Evolutionary conservation across 192 early-diverging fungal genomes (phyloP), one percentile per base, ranked within the genome.

Genomic region (Umbelopsis ramanniana): DNA sequence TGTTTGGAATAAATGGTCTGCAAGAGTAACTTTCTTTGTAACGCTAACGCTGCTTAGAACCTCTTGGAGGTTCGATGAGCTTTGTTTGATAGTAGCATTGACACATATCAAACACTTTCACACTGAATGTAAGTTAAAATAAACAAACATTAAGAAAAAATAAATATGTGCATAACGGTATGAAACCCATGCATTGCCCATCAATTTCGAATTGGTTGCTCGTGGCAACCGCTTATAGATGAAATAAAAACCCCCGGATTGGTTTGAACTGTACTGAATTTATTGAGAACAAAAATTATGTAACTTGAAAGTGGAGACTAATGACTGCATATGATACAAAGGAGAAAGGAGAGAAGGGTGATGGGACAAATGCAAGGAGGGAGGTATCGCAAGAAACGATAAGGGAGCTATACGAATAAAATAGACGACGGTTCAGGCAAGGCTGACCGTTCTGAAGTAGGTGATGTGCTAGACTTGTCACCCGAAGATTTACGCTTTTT

Each of bases 41-140:
- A 63, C 57, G 57, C 57, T 63, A 63, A 63, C 57, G 57, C 57
- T 63, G 57, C 57, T 63, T 63, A 63, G 57, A 19, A 35, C 57
- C 29, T 37, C 33, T 40, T 40, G 15, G 10, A 14, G 57, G 57
- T 63, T 37, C 57, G 35, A 63, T 63, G 57, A 26, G 57, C 57
- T 63, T 63, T 63, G 57, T 63, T 63, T 63, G 57, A 63, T 63
- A 63, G 57, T 63, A 63, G 57, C 57, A 63, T 63, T 63, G 57
- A 63, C 23, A 63, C 57, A 63, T 63, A 4, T 35, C n/a, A 2
- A 15, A 50, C n/a, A 6, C n/a, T 50, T 50, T 21, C 17, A n/a
- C 48, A 43, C 1, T 43, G 40, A 43, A 43, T 43, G 40, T 43
- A 43, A 43, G 4, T 52, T 21, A 52, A 21, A 54, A 54, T 26